Evolutionary conservation across 2,329 filamentous ascomycete species (phyloP).

Genomic region (Ceratocystis colombiana): DNA sequence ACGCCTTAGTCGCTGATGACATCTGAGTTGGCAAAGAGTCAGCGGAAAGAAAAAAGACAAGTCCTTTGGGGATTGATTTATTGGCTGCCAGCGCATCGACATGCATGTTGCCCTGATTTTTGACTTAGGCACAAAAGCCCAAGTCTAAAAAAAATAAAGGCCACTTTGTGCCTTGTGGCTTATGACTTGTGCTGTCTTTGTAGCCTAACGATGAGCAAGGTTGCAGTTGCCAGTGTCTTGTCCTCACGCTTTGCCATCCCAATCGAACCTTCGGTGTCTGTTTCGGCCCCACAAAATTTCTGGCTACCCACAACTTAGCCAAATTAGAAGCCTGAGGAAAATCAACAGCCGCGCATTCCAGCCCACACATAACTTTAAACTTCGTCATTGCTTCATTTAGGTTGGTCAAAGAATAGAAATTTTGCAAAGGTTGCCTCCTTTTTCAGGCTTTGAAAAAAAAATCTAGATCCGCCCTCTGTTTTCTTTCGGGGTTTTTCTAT

Average conservation of each 20-base stretch:
- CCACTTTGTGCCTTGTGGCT: not conserved
- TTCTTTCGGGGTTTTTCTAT: not conserved
- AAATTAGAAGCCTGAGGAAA: slow-evolving; percentile 10
- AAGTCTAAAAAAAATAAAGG: not conserved
- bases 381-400: not conserved
- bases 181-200: not conserved
- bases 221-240: not conserved
- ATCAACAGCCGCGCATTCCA: slow-evolving; percentile 12
- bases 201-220: not conserved
- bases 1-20: not conserved
- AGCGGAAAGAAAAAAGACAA: not conserved
- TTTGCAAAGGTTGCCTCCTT: not conserved
- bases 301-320: slow-evolving; percentile 11
- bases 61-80: not conserved
- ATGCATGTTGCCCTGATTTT: not conserved
- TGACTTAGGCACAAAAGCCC: not conserved
- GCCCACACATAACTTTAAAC: not conserved
- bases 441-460: slow-evolving; percentile 3
- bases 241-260: not conserved
- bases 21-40: slow-evolving; percentile 1
- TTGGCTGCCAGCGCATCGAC: slow-evolving; percentile 11
- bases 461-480: not conserved
- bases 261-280: not conserved
- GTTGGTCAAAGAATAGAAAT: not conserved
- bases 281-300: slow-evolving; percentile 4